A percentile compares a stretch with the other conserved stretches of the same genome.
Conservation (phyloP, 345 rosid genomes). For the Theobroma cacao region DNA sequence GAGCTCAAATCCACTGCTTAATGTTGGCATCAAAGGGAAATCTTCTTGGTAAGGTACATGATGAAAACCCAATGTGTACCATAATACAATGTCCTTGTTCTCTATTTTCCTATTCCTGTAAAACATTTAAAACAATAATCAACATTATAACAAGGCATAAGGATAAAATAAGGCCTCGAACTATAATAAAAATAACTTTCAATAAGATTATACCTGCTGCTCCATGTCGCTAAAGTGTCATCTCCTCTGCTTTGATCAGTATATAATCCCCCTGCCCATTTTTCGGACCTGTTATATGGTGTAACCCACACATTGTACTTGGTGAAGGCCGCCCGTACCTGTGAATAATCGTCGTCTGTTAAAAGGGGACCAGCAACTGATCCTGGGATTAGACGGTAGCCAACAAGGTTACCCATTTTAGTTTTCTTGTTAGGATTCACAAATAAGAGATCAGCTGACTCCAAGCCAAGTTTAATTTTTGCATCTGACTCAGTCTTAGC, state of each 20-base stretch:
- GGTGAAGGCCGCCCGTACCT: constrained; percentile 44
- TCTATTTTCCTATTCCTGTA: constrained; percentile 48
- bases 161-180: too few relatives aligned
- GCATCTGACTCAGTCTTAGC: constrained; percentile 50
- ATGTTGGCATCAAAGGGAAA: constrained; percentile 53
- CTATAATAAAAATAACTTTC: not conserved
- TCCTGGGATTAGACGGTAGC: constrained; percentile 48
- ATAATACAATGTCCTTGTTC: constrained; percentile 52
- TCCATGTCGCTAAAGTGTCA: constrained; percentile 53
- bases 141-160: not conserved
- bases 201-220: constrained; percentile 26
- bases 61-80: constrained; percentile 52
- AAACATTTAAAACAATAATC: not conserved
- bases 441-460: constrained; percentile 28
- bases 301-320: constrained; percentile 60
- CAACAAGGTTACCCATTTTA: constrained; percentile 36
- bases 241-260: constrained; percentile 49
- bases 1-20: constrained; percentile 47
- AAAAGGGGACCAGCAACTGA: constrained; percentile 22
- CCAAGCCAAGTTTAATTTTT: constrained; percentile 25
- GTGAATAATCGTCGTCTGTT: constrained; percentile 38
- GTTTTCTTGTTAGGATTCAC: constrained; percentile 50
- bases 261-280: constrained; percentile 51
- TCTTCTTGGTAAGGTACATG: constrained; percentile 62
- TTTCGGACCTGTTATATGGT: constrained; percentile 51